phyloP scores from a whole-genome alignment of 495 filamentous ascomycete species.

The Amphirosellinia nigrospora region DNA sequence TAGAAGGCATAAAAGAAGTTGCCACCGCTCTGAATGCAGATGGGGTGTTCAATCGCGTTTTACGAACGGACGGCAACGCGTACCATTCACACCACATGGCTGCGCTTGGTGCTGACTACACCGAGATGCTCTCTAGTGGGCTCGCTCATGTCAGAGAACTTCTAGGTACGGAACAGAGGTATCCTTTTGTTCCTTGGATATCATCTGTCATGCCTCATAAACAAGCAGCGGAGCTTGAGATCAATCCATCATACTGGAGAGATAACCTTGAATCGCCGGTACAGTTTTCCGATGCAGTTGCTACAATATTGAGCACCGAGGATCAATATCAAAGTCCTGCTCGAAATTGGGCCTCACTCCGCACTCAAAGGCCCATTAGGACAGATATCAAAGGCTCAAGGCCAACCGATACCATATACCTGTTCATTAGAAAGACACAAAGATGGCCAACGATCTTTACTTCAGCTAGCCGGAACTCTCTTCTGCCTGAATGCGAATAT shows the following conservation, averaged over 20 bases:
- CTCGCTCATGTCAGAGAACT: background rate
- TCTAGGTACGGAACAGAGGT: background rate
- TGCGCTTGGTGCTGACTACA: slow-evolving; percentile 45
- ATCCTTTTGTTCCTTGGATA: slow-evolving; percentile 14
- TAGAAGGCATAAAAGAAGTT: slow-evolving; percentile 42
- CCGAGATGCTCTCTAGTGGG: background rate
- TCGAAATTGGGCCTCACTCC: slow-evolving; percentile 67
- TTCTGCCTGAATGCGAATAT: slow-evolving; percentile 16
- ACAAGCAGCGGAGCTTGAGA: background rate
- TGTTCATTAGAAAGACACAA: slow-evolving; percentile 30
- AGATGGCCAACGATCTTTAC: slow-evolving; percentile 16
- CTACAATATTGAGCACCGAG: slow-evolving; percentile 32
- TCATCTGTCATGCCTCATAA: slow-evolving; percentile 28
- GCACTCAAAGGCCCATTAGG: slow-evolving; percentile 58
- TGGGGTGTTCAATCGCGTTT: slow-evolving; percentile 42
- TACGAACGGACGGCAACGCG: slow-evolving; percentile 51
- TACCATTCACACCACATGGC: slow-evolving; percentile 70
- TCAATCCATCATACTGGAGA: slow-evolving; percentile 46
- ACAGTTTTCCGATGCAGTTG: slow-evolving; percentile 44
- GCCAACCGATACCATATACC: slow-evolving; percentile 28
- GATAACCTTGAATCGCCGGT: slow-evolving; percentile 48
- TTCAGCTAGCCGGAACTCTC: slow-evolving; percentile 24
- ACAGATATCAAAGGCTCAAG: slow-evolving; percentile 48
- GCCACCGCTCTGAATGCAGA: slow-evolving; percentile 58
- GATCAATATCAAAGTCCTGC: slow-evolving; percentile 30